Base-by-base conservation (phyloP, 2,329 filamentous ascomycete genomes). In the Cucurbitaria berberidis region DNA sequence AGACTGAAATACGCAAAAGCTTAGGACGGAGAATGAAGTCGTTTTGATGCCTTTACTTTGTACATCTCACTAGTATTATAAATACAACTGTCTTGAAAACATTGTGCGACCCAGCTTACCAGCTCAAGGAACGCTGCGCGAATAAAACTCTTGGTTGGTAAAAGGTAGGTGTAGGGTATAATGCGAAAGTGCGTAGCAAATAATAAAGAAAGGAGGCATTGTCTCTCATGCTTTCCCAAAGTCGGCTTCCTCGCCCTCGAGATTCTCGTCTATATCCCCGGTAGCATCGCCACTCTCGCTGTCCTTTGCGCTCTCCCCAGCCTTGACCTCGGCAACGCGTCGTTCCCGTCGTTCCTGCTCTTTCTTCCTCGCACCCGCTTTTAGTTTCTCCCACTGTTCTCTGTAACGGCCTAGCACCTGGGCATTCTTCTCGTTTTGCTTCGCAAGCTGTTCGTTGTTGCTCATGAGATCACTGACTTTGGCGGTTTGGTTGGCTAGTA, bases 331-430 rank as follows among this genome's bases (percentile, higher is more conserved):
- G 2, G 40, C 43, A 3, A 57, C 29, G 26, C 52, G 55, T 52
- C 51, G 62, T 48, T 69, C 68, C 21, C 62, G 29, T 29, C 69
- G 53, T 59, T 74, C 71, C 40, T 50, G 35, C 55, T 73, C 69
- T 57, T 73, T 70, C 60, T 70, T 73, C 46, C 73, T 48, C 2
- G 87, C 87, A 0, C 85, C 84, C 41, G 86, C 84, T 72, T 89
- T 89, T 60, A 90, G 72, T 62, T 84, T 85, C 72, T 89, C 86
- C 86, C 86, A 90, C 53, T 85, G 82, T 50, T 87, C 84, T 45
- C 84, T 72, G 68, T 89, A 89, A 50, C 81, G 76, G 0, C 74
- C 78, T 13, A 88, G 72, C 6, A 83, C 80, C 35, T 74, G 78
- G 48, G 77, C 80, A 43, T 87, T 71, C 70, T 85, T 86, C 62